Conservation (phyloP, 2,329 filamentous ascomycete species). For the Geosmithia morbida region DNA sequence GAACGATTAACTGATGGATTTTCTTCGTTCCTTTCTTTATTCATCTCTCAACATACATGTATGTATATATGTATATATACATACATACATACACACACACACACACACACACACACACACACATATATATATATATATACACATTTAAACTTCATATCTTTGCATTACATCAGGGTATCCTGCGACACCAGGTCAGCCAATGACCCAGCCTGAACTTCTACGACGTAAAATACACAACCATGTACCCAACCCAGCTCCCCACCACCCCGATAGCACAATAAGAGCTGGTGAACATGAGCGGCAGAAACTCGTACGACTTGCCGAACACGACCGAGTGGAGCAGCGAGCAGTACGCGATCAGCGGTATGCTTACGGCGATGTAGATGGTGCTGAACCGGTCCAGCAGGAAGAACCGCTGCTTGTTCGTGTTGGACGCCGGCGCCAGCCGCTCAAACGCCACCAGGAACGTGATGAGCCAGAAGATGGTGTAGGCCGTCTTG, state of each 20-base stretch:
- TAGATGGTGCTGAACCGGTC: constrained; percentile 86
- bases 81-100: too few relatives aligned
- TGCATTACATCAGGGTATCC: too few relatives aligned
- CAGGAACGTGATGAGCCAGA: constrained; percentile 81
- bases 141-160: too few relatives aligned
- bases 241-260: constrained; percentile 88
- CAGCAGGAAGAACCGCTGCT: constrained; percentile 73
- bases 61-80: too few relatives aligned
- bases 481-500: constrained; percentile 83
- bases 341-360: constrained; percentile 80
- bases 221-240: constrained; percentile 73
- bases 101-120: too few relatives aligned
- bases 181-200: not conserved
- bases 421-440: constrained; percentile 56
- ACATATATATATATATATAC: too few relatives aligned
- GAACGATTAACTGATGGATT: too few relatives aligned
- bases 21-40: too few relatives aligned
- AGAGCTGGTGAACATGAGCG: constrained; percentile 91
- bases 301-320: constrained; percentile 72
- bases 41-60: too few relatives aligned
- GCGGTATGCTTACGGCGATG: constrained; percentile 74
- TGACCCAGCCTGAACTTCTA: not conserved
- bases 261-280: constrained; percentile 92
- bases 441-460: constrained; percentile 77
- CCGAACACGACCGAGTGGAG: constrained; percentile 77